Base-by-base conservation (phyloP, 306 rosid species). In the Prunus salicina region DNA sequence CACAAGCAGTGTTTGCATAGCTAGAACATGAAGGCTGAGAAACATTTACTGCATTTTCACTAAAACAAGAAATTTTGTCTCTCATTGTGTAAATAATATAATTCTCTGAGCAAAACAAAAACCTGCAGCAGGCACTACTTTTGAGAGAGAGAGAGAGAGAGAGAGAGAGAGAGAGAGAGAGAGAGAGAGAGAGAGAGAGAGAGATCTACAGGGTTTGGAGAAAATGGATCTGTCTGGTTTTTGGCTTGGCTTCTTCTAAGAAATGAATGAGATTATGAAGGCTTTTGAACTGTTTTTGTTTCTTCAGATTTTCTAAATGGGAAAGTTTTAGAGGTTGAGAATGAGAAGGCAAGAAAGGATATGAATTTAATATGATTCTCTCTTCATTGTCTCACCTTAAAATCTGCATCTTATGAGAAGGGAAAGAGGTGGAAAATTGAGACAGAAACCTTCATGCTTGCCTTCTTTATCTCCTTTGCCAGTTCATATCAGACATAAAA, bases 11-110 rank as follows among this genome's bases (percentile, higher is more conserved):
- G 78, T 72, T 92, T 77, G 96, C 79, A 73, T 87, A 78, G 89
- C 86, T 90, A 6, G 99, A 95, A 82, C 97, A 95, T n/a, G 97
- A 94, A 9, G 98, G 87, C 71, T 84, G 72, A 38, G 97, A 87
- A 18, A 91, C 86, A 75, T 76, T 82, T 16, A 91, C 86, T 56
- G 99, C 85, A 79, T 86, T 88, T 34, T 96, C 99, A 75, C 88
- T 88, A 46, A 96, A 89, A 83, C 99, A 96, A 30, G 99, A 88
- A 18, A 91, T 81, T 2, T 87, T 76, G 78, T 89, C 93, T 82
- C 97, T 95, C 97, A 95, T 95, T 79, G 72, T 82, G 78, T 34
- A 24, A 10, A 75, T 43, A 74, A 49, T 22, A 55, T 2, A 28
- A 12, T 19, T 61, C 60, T 78, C 56, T 41, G 62, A 60, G 4